These are phyloP conservation scores for Pythium pyrilobum DNA, from an alignment of 352 stramenopile species.

Conservation along the genomic window DNA sequence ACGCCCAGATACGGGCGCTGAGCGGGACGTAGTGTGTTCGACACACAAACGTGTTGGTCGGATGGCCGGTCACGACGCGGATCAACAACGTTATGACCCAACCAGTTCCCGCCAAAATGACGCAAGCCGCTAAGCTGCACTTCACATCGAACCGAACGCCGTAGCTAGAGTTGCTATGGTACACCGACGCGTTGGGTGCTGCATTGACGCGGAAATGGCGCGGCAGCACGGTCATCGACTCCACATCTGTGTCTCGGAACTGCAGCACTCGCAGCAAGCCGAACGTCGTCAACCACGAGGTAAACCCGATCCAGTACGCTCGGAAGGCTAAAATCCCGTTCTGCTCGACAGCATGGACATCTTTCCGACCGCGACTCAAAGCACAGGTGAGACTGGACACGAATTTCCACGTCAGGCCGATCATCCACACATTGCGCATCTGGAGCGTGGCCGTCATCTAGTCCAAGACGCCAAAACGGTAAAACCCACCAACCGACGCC, in stretches of 20 bases:
- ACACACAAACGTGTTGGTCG: slow-evolving; percentile 1
- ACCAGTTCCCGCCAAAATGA: background rate
- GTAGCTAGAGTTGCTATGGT: background rate
- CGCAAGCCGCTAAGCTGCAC: background rate
- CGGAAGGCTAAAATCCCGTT: slow-evolving; percentile 10
- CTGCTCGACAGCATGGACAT: background rate
- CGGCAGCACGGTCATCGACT: background rate
- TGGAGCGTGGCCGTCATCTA: slow-evolving; percentile 13
- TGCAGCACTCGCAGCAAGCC: background rate
- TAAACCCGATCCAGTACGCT: background rate
- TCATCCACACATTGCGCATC: slow-evolving; percentile 28
- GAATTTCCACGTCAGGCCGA: slow-evolving; percentile 18
- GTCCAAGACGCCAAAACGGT: slow-evolving; percentile 6
- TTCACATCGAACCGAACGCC: slow-evolving; percentile 10
- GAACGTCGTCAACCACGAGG: slow-evolving; percentile 15
- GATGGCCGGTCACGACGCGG: background rate
- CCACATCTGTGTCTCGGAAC: slow-evolving; percentile 15
- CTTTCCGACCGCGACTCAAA: background rate
- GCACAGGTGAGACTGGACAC: background rate
- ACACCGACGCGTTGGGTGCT: background rate
- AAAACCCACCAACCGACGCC: slow-evolving; percentile 5
- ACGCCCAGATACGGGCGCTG: slow-evolving; percentile 18
- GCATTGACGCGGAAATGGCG: background rate
- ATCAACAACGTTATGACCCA: background rate
- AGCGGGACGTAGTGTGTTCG: slow-evolving; percentile 18